Percentiles rank a stretch among this genome's conserved stretches.
These are phyloP conservation scores for Saururus chinensis DNA, from an alignment of 164 flowering plant species.

Conservation along the genomic window DNA sequence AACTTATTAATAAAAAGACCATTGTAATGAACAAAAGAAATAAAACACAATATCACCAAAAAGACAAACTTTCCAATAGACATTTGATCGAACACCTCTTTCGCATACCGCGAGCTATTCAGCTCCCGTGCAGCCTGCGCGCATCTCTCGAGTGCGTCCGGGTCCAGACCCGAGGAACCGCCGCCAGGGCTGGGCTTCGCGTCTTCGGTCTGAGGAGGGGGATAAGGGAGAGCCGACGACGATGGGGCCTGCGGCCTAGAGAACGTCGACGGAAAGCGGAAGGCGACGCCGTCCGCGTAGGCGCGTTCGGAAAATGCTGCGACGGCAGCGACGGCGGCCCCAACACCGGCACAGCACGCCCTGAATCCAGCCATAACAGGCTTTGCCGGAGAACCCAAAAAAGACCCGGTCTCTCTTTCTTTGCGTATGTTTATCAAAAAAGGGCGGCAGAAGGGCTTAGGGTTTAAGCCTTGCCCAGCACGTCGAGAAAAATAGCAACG, in stretches of 20 bases:
- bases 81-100: constrained; percentile 31
- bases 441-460: too few relatives aligned
- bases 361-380: background rate
- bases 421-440: too few relatives aligned
- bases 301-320: constrained; percentile 1
- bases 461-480: too few relatives aligned
- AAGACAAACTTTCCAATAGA: background rate
- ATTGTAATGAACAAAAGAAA: background rate
- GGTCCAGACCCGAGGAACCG: constrained; percentile 75
- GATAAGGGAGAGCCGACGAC: background rate
- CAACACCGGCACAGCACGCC: background rate
- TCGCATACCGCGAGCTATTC: constrained; percentile 32
- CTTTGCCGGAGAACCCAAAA: background rate
- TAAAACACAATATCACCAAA: too few relatives aligned
- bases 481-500: too few relatives aligned
- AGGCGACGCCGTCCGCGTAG: constrained; percentile 9
- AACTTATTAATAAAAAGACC: background rate
- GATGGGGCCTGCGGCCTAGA: constrained; percentile 1
- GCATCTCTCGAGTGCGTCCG: constrained; percentile 73
- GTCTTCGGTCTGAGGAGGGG: constrained; percentile 18
- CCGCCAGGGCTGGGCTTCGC: constrained; percentile 77
- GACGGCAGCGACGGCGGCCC: background rate
- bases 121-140: constrained; percentile 50
- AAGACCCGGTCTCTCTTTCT: background rate
- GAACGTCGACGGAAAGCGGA: background rate